Evolutionary conservation across 192 early-diverging fungal species (phyloP), one percentile per base, ranked within the genome.

Genomic region (Phlyctochytrium bullatum): DNA sequence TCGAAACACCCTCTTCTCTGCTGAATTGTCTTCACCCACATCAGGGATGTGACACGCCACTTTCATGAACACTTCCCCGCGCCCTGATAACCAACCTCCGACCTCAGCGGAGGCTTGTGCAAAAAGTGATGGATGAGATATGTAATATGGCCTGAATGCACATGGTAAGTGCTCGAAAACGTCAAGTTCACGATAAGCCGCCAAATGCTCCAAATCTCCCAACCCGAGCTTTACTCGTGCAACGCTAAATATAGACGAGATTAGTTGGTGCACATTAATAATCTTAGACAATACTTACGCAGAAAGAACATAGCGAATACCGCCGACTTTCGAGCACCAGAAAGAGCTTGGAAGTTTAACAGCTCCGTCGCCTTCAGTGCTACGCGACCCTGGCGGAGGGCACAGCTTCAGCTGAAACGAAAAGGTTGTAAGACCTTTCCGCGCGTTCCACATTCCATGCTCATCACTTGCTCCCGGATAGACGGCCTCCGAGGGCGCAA

Each of bases 381-480:
- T n/a, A n/a, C n/a, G n/a, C n/a, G n/a, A n/a, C n/a, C n/a, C n/a
- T n/a, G n/a, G n/a, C n/a, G n/a, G n/a, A n/a, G 28, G 64, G 51
- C 30, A 16, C 68, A 59, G n/a, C 63, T 50, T 50, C 29, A 16
- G 34, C 61, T 2, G 71, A 63, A 84, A 84, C 6, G 62, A 27
- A 59, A 81, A 60, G 6, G 54, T 36, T 6, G 75, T 77, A 4
- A 56, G 16, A 1, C 79, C 79, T 34, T 72, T 67, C 32, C 67
- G 47, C 1, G 82, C 82, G 23, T 35, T 27, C 82, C 77, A 80
- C 82, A 84, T 84, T 59, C 77, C 76, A 61, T 84, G 75, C 62
- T 80, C 78, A 58, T 84, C 82, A 25, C 77, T 75, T n/a, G 68
- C 61, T 6, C 82, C 78, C 0, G 82, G 64, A 29, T 68, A 20